A percentile compares a stretch with the other conserved stretches of the same genome.
Evolutionary conservation across 768 basidiomycete species (phyloP).

Genomic region (Termitomyces sp.): DNA sequence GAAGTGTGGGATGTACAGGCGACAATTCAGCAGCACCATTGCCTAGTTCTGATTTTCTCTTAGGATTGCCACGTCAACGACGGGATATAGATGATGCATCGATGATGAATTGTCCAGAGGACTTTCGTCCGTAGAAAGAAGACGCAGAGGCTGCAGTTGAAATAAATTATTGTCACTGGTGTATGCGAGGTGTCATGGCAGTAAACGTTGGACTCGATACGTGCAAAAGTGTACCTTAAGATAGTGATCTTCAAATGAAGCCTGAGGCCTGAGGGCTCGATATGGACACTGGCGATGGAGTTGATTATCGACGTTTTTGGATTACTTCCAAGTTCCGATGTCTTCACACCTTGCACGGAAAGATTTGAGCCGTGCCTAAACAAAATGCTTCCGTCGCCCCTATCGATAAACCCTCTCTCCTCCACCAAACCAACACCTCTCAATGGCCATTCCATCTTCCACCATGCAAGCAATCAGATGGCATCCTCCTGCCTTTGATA

Average conservation of each 20-base stretch:
- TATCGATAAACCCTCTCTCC: not conserved
- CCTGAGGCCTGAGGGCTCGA: too few relatives aligned
- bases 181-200: not conserved
- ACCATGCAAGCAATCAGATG: constrained; percentile 45
- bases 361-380: not conserved
- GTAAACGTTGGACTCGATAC: not conserved
- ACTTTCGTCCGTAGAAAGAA: not conserved
- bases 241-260: not conserved
- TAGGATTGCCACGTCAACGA: not conserved
- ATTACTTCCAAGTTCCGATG: not conserved
- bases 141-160: not conserved
- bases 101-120: not conserved
- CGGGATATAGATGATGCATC: not conserved
- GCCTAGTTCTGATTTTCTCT: not conserved
- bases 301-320: too few relatives aligned
- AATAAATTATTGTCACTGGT: not conserved
- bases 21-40: not conserved
- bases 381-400: not conserved
- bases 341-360: not conserved
- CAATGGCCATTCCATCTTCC: constrained; percentile 1
- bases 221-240: too few relatives aligned
- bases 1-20: not conserved
- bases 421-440: not conserved
- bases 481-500: constrained; percentile 64
- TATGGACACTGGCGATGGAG: too few relatives aligned